A percentile compares a stretch with the other conserved stretches of the same genome.
Evolutionary conservation across 2,329 filamentous ascomycete genomes (phyloP).

Genomic region (Furcasterigmium sp.): DNA sequence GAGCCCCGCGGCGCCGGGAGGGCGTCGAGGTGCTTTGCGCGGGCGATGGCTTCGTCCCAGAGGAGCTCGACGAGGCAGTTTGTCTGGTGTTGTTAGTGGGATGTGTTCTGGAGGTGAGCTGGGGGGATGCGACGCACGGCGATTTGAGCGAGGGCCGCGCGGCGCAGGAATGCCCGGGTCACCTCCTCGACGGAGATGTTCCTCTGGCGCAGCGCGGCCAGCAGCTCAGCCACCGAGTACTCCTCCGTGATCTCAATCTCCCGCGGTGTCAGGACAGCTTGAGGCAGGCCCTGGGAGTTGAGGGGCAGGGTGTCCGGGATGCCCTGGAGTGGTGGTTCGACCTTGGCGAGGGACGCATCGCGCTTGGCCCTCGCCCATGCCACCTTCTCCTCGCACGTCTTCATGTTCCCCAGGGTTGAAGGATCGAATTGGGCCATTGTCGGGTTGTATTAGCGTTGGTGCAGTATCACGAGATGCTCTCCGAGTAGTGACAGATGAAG

Average conservation of each 20-base stretch:
- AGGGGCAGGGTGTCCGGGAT: constrained; percentile 14
- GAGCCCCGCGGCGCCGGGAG: constrained; percentile 28
- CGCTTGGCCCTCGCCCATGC: constrained; percentile 9
- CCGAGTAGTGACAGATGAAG: too few species aligned
- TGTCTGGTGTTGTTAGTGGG: constrained; percentile 18
- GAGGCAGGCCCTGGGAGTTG: constrained; percentile 16
- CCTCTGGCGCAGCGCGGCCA: constrained; percentile 15
- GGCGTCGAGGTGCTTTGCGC: constrained; percentile 25
- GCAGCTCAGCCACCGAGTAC: constrained; percentile 23
- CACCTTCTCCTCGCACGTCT: not conserved
- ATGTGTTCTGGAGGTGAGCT: constrained; percentile 26
- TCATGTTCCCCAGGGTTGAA: too few species aligned
- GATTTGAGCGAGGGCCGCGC: constrained; percentile 38
- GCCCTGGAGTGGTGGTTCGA: constrained; percentile 17
- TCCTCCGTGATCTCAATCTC: constrained; percentile 31
- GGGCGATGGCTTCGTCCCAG: constrained; percentile 37
- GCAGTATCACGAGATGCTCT: too few species aligned
- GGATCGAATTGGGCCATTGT: too few species aligned
- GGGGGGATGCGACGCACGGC: too few species aligned
- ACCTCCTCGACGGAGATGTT: constrained; percentile 24
- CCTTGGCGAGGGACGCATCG: constrained; percentile 18
- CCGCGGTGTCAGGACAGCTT: constrained; percentile 19
- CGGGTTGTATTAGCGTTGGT: too few species aligned
- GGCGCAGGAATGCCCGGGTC: constrained; percentile 39
- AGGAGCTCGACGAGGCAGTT: constrained; percentile 26